Conservation (phyloP, 495 filamentous ascomycete species). For the Talaromyces thailandensis region DNA sequence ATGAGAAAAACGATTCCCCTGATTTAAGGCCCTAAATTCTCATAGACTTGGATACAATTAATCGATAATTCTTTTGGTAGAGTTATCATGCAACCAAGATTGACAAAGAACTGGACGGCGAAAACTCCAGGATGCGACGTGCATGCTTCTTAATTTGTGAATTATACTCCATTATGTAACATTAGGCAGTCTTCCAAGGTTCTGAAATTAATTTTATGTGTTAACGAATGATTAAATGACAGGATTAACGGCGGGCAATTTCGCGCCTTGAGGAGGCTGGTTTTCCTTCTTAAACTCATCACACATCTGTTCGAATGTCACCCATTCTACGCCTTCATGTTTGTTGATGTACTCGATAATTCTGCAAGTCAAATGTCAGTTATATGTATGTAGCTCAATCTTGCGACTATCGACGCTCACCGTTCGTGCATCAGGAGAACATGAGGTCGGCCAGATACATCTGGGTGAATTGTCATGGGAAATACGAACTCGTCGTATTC, state of each 20-base stretch:
- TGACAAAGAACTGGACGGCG: no score
- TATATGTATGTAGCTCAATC: not conserved
- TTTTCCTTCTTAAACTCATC: slow-evolving; percentile 65
- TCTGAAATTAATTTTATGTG: no score
- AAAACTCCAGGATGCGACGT: no score
- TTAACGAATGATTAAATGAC: not conserved
- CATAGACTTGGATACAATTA: no score
- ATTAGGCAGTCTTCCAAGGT: no score
- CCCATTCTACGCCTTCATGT: slow-evolving; percentile 68
- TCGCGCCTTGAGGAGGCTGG: slow-evolving; percentile 51
- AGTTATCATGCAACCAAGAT: no score
- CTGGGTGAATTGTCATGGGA: slow-evolving; percentile 62
- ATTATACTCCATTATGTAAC: no score
- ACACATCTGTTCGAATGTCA: slow-evolving; percentile 61
- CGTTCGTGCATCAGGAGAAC: slow-evolving; percentile 59
- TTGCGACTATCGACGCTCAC: slow-evolving; percentile 6
- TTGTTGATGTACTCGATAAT: slow-evolving; percentile 66
- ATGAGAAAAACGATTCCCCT: no score
- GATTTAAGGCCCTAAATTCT: no score
- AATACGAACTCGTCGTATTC: slow-evolving; percentile 66
- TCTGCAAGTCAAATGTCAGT: slow-evolving; percentile 12
- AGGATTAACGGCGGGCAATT: slow-evolving; percentile 48
- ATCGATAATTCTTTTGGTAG: no score
- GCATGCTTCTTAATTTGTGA: no score
- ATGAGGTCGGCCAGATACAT: slow-evolving; percentile 58